These are phyloP conservation scores for Crassisporium funariophilum DNA, from an alignment of 768 basidiomycete genomes.

Conservation along the genomic window DNA sequence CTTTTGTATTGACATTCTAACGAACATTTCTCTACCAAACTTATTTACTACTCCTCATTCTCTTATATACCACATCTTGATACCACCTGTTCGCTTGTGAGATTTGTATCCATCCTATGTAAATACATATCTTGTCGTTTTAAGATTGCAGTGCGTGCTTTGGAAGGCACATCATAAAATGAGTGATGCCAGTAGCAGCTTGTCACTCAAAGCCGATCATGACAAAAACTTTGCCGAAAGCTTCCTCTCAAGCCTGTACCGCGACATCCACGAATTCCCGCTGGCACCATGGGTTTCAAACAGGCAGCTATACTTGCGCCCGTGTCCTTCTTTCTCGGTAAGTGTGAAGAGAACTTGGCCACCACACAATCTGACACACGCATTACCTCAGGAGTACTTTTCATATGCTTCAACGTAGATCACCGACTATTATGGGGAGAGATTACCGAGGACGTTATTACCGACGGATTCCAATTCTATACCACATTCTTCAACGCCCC, in stretches of 20 bases:
- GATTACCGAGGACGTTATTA: constrained; percentile 61
- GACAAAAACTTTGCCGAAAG: no score
- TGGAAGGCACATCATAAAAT: no score
- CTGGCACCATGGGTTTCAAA: constrained; percentile 74
- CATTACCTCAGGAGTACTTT: constrained; percentile 61
- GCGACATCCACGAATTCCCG: constrained; percentile 8
- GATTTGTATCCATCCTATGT: constrained; percentile 18
- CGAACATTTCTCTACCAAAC: constrained; percentile 1
- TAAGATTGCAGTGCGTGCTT: no score
- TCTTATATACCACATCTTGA: constrained; percentile 40
- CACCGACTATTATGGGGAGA: constrained; percentile 77
- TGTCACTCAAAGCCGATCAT: no score
- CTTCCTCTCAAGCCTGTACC: no score
- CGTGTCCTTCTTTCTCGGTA: constrained; percentile 88
- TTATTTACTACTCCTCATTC: constrained; percentile 11
- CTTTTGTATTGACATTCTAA: constrained; percentile 11
- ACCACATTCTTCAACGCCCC: constrained; percentile 92
- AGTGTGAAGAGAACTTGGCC: constrained; percentile 1
- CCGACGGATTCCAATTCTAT: constrained; percentile 89
- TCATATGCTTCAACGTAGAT: constrained; percentile 88
- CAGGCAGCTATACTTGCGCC: constrained; percentile 88
- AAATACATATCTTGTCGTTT: constrained; percentile 3
- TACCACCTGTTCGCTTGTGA: constrained; percentile 29
- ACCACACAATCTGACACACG: no score
- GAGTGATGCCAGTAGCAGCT: no score